Evolutionary conservation across 2,329 filamentous ascomycete genomes (phyloP), one percentile per base, ranked within the genome.

Genomic region (Neophaeococcomyces mojaviensis): DNA sequence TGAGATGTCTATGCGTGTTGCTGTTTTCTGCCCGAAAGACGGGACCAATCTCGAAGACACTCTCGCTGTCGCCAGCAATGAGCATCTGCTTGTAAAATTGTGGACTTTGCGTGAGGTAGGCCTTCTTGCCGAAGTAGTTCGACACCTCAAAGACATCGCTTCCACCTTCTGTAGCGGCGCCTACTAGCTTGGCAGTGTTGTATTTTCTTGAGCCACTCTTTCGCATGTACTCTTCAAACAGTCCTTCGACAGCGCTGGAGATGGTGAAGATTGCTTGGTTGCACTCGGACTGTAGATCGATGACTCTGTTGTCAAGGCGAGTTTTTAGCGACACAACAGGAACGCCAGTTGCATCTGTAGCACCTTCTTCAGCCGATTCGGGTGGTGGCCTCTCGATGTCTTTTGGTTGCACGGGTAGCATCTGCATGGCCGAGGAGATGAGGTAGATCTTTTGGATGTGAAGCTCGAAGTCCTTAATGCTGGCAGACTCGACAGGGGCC

Each of bases 211-310:
- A 94, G 44, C 81, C 78, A 49, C 78, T 78, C 54, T 77, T 73
- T 50, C 82, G 75, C 55, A 96, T 81, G 65, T 89, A 97, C 56
- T 88, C 81, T 48, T 76, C 72, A 67, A 94, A 94, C 10, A 92
- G 73, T 50, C 77, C 73, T 50, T 78, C 76, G 32, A 86, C 79
- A 47, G 77, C 80, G 60, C 73, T 73, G 54, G 79, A 82, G 60
- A 83, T 79, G 59, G 73, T 67, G 73, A 90, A 90, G 60, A 88
- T 88, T 49, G 89, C 88, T 64, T 94, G 87, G 68, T 92, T 94
- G 51, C 94, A 84, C 51, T 88, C 87, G 1, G 88, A 86, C 47
- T 92, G 83, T 62, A 96, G 85, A 70, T 96, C 89, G 71, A 98
- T 85, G 43, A 86, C 86, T 49, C 86, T 82, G 75, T 97, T 95